phyloP scores from a whole-genome alignment of 2,329 filamentous ascomycete genomes.

The Colletotrichum costaricense region DNA sequence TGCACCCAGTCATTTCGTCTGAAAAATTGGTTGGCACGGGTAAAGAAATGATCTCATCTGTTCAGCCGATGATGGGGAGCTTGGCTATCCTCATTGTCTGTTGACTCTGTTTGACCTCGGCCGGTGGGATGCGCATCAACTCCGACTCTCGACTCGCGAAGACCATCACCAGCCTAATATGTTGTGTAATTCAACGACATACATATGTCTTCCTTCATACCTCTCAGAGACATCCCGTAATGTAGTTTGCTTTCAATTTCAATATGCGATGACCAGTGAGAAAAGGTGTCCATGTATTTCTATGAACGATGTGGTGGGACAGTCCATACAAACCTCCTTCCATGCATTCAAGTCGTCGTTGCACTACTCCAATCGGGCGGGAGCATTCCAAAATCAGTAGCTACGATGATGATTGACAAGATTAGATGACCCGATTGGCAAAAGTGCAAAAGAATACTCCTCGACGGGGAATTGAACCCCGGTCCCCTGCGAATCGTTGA shows the following conservation, averaged over 20 bases:
- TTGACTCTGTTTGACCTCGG: background rate
- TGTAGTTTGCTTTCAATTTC: accelerated
- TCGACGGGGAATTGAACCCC: background rate
- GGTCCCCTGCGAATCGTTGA: background rate
- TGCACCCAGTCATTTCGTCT: background rate
- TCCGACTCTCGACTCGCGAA: too few species aligned
- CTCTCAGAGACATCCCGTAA: background rate
- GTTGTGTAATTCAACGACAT: background rate
- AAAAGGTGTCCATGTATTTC: too few species aligned
- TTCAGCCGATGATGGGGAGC: background rate
- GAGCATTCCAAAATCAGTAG: too few species aligned
- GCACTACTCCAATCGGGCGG: too few species aligned
- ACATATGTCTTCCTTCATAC: background rate
- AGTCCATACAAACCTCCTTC: too few species aligned
- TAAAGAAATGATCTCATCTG: background rate
- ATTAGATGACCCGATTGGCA: too few species aligned
- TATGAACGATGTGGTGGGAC: too few species aligned
- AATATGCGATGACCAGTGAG: too few species aligned
- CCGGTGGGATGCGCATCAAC: background rate
- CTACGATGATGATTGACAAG: too few species aligned
- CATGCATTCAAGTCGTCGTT: too few species aligned
- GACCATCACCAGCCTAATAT: background rate
- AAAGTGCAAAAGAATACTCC: background rate
- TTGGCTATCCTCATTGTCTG: background rate
- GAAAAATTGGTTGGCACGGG: background rate